Conservation (phyloP, 2,329 filamentous ascomycete genomes). For the Botrytis aclada region DNA sequence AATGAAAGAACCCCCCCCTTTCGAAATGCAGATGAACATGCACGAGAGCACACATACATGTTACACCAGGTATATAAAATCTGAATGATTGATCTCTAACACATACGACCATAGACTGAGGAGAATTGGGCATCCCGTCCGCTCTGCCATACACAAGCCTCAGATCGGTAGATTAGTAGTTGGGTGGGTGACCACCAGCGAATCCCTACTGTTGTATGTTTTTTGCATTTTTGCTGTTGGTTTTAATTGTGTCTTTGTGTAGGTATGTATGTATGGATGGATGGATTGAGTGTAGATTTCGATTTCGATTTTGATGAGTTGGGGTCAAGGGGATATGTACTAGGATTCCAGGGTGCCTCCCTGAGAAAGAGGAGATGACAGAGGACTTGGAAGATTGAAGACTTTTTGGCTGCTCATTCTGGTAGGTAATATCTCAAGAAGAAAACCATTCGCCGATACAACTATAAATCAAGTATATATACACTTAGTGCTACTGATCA, state of each 20-base stretch:
- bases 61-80: accelerated
- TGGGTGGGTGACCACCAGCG: background rate
- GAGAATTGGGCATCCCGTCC: background rate
- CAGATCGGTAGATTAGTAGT: background rate
- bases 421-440: too few relatives aligned
- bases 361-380: too few relatives aligned
- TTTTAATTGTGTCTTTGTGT: accelerated
- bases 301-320: background rate
- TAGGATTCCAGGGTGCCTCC: background rate
- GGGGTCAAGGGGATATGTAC: too few relatives aligned
- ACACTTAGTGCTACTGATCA: too few relatives aligned
- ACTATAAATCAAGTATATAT: background rate
- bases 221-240: background rate
- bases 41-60: accelerated
- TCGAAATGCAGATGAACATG: accelerated
- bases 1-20: background rate
- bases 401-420: too few relatives aligned
- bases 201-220: background rate
- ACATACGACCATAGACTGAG: background rate
- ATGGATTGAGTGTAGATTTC: background rate
- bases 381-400: background rate
- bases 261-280: background rate
- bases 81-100: accelerated
- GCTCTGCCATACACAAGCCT: background rate
- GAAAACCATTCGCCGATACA: too few relatives aligned